A percentile compares a stretch with the other conserved stretches of the same genome.
Conservation (phyloP, 2,329 filamentous ascomycete species). For the Pyricularia sp. region DNA sequence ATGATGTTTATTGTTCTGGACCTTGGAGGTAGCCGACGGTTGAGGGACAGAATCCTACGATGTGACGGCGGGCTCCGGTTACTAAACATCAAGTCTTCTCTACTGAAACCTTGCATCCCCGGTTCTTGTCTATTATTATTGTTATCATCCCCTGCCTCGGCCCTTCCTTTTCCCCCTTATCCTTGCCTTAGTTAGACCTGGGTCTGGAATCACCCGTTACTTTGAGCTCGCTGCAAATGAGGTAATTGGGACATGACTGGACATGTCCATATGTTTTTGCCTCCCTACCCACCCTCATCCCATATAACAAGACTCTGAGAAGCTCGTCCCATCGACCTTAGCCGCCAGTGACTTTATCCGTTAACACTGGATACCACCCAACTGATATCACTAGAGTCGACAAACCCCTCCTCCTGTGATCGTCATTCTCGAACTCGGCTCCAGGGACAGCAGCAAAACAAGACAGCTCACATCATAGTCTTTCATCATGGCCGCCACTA, state of each 20-base stretch:
- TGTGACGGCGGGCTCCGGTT: too few species aligned
- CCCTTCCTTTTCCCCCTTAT: background rate
- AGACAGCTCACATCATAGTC: background rate
- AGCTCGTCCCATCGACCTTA: too few species aligned
- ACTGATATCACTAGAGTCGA: too few species aligned
- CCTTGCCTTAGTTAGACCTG: background rate
- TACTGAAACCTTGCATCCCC: background rate
- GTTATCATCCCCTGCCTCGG: background rate
- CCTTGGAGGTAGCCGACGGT: too few species aligned
- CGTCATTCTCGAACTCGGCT: background rate
- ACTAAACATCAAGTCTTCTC: background rate
- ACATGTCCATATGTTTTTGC: background rate
- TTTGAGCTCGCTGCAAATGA: background rate
- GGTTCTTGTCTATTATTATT: background rate
- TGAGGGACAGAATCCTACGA: too few species aligned
- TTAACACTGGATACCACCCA: too few species aligned
- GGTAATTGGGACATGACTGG: background rate
- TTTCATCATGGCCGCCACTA: slow-evolving; percentile 34
- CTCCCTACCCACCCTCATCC: too few species aligned
- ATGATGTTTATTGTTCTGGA: background rate
- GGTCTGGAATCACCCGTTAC: background rate
- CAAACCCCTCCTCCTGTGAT: too few species aligned
- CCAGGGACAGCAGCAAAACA: background rate
- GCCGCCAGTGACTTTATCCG: too few species aligned
- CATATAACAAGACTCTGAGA: too few species aligned